Percentiles rank a stretch among this genome's conserved stretches.
Evolutionary conservation across 768 basidiomycete genomes (phyloP).

Genomic region (Mycena haematopus): DNA sequence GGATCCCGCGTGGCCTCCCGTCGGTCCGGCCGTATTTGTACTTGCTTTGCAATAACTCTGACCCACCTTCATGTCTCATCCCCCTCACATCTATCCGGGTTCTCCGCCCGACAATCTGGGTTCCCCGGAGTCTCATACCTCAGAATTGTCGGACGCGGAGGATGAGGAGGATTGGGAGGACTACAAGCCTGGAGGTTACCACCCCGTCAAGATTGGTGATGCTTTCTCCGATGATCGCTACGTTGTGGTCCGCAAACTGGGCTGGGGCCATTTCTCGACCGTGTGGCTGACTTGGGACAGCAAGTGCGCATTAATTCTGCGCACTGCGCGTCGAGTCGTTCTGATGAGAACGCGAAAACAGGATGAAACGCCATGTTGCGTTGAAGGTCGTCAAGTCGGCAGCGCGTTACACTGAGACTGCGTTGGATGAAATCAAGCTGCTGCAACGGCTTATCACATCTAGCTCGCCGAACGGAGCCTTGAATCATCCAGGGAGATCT

Average conservation of each 20-base stretch:
- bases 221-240: slow-evolving; percentile 88
- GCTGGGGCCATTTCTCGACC: slow-evolving; percentile 94
- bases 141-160: slow-evolving; percentile 45
- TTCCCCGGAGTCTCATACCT: slow-evolving; percentile 21
- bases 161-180: slow-evolving; percentile 96
- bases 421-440: slow-evolving; percentile 98
- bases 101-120: slow-evolving; percentile 21
- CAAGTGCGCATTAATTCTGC: slow-evolving; percentile 57
- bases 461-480: slow-evolving; percentile 58
- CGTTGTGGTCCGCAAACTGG: slow-evolving; percentile 90
- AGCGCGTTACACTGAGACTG: slow-evolving; percentile 95
- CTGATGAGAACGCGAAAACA: slow-evolving; percentile 43
- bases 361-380: slow-evolving; percentile 94
- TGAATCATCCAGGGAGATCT: slow-evolving; percentile 84
- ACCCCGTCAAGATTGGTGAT: slow-evolving; percentile 96
- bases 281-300: slow-evolving; percentile 89
- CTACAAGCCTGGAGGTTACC: slow-evolving; percentile 80
- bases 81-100: slow-evolving; percentile 13
- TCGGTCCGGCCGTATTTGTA: slow-evolving; percentile 18
- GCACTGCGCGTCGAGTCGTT: slow-evolving; percentile 20
- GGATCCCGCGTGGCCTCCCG: not conserved
- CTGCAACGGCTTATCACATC: slow-evolving; percentile 94
- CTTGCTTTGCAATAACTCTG: slow-evolving; percentile 5
- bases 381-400: slow-evolving; percentile 99
- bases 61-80: slow-evolving; percentile 26